These are phyloP conservation scores for Podospora anserina DNA, from an alignment of 495 filamentous ascomycete genomes.

Conservation along the genomic window DNA sequence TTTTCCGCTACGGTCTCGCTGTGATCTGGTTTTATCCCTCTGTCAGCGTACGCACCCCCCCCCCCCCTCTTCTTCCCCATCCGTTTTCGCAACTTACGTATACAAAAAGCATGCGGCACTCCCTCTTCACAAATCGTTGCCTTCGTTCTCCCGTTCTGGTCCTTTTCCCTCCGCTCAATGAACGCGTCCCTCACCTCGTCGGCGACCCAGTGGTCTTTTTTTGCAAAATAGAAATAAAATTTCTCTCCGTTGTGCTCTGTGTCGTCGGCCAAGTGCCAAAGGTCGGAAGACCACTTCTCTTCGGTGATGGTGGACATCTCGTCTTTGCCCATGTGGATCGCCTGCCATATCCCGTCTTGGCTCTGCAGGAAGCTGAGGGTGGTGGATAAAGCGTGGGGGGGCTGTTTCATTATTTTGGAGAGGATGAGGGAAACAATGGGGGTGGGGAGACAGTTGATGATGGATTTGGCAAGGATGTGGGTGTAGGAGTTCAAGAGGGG, in stretches of 20 bases:
- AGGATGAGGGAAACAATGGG: slow-evolving; percentile 45
- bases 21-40: slow-evolving; percentile 43
- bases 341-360: slow-evolving; percentile 63
- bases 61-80: no score
- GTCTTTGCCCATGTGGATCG: slow-evolving; percentile 58
- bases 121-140: slow-evolving; percentile 72
- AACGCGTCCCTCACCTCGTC: slow-evolving; percentile 70
- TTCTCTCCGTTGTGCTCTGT: slow-evolving; percentile 35
- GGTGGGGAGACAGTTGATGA: slow-evolving; percentile 49
- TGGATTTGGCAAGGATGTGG: slow-evolving; percentile 47
- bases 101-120: slow-evolving; percentile 78
- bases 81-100: slow-evolving; percentile 51
- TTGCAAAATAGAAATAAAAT: slow-evolving; percentile 77
- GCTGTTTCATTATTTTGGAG: slow-evolving; percentile 50
- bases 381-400: slow-evolving; percentile 53
- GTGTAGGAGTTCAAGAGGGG: slow-evolving; percentile 55
- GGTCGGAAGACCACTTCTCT: slow-evolving; percentile 73
- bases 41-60: background rate
- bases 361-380: slow-evolving; percentile 64
- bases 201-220: slow-evolving; percentile 79
- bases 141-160: slow-evolving; percentile 48
- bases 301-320: slow-evolving; percentile 75
- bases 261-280: slow-evolving; percentile 63
- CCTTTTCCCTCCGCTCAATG: slow-evolving; percentile 45
- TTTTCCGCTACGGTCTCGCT: slow-evolving; percentile 65